Percentiles rank a stretch among this genome's conserved stretches.
phyloP scores from a whole-genome alignment of 148 eudicot genomes.

The Chenopodium quinoa region DNA sequence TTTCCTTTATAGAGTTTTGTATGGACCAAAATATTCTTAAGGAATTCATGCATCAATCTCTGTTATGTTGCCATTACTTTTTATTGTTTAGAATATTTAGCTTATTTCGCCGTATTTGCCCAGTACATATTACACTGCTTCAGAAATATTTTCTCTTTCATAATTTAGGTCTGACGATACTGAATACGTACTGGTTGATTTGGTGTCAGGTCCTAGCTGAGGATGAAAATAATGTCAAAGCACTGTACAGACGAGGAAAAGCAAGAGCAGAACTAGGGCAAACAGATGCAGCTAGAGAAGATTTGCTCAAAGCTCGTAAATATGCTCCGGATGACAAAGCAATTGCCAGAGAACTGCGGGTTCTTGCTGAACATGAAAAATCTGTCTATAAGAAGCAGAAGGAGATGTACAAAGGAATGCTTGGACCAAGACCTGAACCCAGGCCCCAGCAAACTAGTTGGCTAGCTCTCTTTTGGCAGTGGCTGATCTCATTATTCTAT shows the following conservation, averaged over 20 bases:
- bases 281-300: slow-evolving; percentile 88
- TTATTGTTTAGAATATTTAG: too few relatives aligned
- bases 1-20: background rate
- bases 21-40: background rate
- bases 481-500: slow-evolving; percentile 58
- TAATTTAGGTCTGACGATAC: slow-evolving; percentile 24
- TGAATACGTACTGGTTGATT: background rate
- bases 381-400: slow-evolving; percentile 34
- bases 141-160: too few relatives aligned
- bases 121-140: too few relatives aligned
- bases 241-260: slow-evolving; percentile 84
- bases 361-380: slow-evolving; percentile 68
- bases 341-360: slow-evolving; percentile 60
- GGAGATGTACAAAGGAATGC: slow-evolving; percentile 76
- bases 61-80: too few relatives aligned
- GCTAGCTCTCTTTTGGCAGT: slow-evolving; percentile 68
- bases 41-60: too few relatives aligned
- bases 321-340: slow-evolving; percentile 84
- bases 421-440: slow-evolving; percentile 79
- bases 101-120: too few relatives aligned
- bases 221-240: slow-evolving; percentile 85
- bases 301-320: slow-evolving; percentile 84
- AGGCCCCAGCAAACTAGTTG: slow-evolving; percentile 50
- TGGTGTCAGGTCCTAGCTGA: slow-evolving; percentile 63
- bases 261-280: slow-evolving; percentile 93